Evolutionary conservation across 495 filamentous ascomycete genomes (phyloP).

Genomic region (Podospora pseudocomata): DNA sequence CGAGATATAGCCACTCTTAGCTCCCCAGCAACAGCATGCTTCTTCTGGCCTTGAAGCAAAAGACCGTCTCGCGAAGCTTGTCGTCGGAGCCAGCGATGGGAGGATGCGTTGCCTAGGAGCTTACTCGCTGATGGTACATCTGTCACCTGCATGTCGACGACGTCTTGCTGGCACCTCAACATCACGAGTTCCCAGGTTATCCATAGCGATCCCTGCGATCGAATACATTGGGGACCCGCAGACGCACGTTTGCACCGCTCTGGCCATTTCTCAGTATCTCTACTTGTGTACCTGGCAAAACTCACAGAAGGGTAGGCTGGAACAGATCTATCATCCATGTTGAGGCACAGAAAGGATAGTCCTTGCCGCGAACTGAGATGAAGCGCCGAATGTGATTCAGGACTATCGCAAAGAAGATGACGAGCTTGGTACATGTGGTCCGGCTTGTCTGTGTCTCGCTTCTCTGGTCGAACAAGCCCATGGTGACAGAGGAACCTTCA

Average conservation of each 20-base stretch:
- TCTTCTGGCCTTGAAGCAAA: background rate
- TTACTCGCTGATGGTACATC: background rate
- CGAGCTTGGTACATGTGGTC: background rate
- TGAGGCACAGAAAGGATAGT: background rate
- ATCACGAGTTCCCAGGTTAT: background rate
- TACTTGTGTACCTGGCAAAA: background rate
- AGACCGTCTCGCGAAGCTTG: background rate
- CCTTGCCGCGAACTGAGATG: background rate
- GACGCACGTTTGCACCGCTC: background rate
- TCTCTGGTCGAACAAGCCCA: background rate
- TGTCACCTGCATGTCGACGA: background rate
- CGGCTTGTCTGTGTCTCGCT: background rate
- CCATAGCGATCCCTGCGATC: background rate
- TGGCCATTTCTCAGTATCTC: too few relatives aligned
- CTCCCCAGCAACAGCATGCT: background rate
- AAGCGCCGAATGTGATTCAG: background rate
- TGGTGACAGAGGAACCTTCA: background rate
- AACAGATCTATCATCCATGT: background rate
- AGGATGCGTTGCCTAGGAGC: background rate
- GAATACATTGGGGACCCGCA: background rate
- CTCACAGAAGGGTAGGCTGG: background rate
- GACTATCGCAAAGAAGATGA: background rate
- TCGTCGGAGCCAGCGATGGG: background rate
- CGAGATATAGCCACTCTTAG: background rate
- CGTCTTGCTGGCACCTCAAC: background rate